A percentile compares a stretch with the other conserved stretches of the same genome.
Conservation (phyloP, 148 eudicot genomes). For the Cornus suecica region DNA sequence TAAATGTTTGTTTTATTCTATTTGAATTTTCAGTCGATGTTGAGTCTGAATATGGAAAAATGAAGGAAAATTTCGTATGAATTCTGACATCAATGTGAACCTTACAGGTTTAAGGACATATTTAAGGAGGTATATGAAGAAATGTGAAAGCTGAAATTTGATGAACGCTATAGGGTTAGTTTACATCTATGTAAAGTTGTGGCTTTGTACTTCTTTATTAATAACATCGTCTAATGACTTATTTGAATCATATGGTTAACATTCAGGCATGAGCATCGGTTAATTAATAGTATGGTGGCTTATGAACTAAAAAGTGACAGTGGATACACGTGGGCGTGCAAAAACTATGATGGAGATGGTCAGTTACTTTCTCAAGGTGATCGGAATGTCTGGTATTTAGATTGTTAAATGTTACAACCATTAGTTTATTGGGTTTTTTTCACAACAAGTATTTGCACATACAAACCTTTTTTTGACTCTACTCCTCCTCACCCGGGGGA, state of each 20-base stretch:
- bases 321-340: conserved; percentile 84
- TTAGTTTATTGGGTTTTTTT: neutral
- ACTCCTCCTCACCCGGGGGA: no score
- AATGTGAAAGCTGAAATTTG: conserved; percentile 68
- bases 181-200: neutral
- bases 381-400: conserved; percentile 4
- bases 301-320: conserved; percentile 71
- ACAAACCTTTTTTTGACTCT: no score
- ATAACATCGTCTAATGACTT: conserved; percentile 6
- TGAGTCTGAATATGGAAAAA: neutral
- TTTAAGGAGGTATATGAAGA: conserved; percentile 73
- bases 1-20: neutral
- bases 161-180: conserved; percentile 67
- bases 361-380: conserved; percentile 83
- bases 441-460: no score
- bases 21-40: neutral
- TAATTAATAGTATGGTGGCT: conserved; percentile 85
- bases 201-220: conserved; percentile 2
- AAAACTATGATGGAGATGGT: conserved; percentile 79
- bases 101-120: conserved; percentile 66
- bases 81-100: neutral
- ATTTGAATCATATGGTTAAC: conserved; percentile 10
- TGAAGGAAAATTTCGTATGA: no score
- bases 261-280: conserved; percentile 72
- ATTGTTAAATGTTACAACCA: neutral